Evolutionary conservation across 805 yeast species (phyloP).

Genomic region (Allodekkera sacchari): DNA sequence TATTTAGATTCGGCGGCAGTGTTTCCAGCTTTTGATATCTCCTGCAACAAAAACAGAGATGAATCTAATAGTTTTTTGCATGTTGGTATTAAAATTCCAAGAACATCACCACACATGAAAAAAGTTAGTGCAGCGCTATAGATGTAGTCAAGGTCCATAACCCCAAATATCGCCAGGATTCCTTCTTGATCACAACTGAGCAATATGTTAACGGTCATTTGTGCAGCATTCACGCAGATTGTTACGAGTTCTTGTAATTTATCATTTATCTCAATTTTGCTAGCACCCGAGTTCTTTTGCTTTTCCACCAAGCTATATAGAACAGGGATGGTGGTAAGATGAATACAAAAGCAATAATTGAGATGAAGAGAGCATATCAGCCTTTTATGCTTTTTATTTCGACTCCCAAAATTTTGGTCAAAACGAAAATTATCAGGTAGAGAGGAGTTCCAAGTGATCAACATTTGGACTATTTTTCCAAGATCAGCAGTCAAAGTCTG

Average conservation of each 20-base stretch:
- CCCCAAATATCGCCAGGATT: constrained; percentile 17
- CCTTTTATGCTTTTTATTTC: constrained; percentile 11
- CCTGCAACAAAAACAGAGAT: constrained; percentile 12
- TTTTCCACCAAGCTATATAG: constrained; percentile 17
- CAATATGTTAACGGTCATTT: constrained; percentile 7
- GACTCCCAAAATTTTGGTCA: neutral
- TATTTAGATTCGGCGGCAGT: constrained; percentile 13
- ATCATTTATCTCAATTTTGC: constrained; percentile 7
- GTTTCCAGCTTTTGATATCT: constrained; percentile 15
- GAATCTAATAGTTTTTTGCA: constrained; percentile 11
- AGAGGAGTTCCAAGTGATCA: constrained; percentile 18
- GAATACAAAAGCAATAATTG: constrained; percentile 20
- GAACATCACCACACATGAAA: constrained; percentile 20
- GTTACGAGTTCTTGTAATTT: constrained; percentile 15
- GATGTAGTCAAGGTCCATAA: constrained; percentile 23
- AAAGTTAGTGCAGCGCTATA: constrained; percentile 20
- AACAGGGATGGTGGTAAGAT: constrained; percentile 21
- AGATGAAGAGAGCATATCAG: constrained; percentile 18
- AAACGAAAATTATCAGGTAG: constrained; percentile 12
- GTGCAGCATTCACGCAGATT: constrained; percentile 21
- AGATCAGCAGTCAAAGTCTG: constrained; percentile 10
- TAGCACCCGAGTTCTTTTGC: constrained; percentile 6
- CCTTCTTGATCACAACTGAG: constrained; percentile 3
- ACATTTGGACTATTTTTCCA: constrained; percentile 14
- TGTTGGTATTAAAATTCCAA: constrained; percentile 10